Conservation (phyloP, 129 eudicot genomes). For the Centrapalus pauciflorus region DNA sequence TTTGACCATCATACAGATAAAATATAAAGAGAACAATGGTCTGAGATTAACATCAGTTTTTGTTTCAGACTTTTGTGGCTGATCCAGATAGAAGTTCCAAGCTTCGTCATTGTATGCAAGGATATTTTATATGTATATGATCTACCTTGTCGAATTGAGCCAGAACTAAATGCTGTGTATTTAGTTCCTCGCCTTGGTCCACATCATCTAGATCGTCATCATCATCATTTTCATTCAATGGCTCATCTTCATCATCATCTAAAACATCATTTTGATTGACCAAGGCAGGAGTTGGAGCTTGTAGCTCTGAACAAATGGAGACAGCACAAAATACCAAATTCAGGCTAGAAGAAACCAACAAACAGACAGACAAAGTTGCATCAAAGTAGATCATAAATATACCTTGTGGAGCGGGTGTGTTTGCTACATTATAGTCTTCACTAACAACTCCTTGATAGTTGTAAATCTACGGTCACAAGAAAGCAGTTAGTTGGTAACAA, state of each 20-base stretch:
- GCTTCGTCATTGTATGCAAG: neutral
- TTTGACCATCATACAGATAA: neutral
- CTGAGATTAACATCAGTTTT: too few relatives aligned
- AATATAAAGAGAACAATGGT: neutral
- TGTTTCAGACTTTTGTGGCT: too few relatives aligned
- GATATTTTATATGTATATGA: neutral
- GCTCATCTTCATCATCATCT: constrained; percentile 86
- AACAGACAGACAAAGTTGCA: neutral
- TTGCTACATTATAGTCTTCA: constrained; percentile 93
- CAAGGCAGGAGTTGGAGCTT: constrained; percentile 84
- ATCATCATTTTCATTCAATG: constrained; percentile 87
- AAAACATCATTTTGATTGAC: constrained; percentile 50
- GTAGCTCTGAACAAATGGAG: constrained; percentile 46
- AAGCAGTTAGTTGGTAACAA: constrained; percentile 18
- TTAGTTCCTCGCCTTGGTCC: constrained; percentile 93
- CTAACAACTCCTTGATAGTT: constrained; percentile 92
- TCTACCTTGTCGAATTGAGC: constrained; percentile 98
- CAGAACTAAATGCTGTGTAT: constrained; percentile 78
- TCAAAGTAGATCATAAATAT: constrained; percentile 11
- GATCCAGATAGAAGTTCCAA: neutral
- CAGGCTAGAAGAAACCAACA: constrained; percentile 4
- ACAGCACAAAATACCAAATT: constrained; percentile 17
- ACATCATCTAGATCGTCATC: constrained; percentile 91
- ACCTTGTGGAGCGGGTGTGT: constrained; percentile 94
- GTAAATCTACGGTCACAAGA: constrained; percentile 58